Evolutionary conservation across 2,329 filamentous ascomycete species (phyloP).

Genomic region (Colletotrichum shisoi): DNA sequence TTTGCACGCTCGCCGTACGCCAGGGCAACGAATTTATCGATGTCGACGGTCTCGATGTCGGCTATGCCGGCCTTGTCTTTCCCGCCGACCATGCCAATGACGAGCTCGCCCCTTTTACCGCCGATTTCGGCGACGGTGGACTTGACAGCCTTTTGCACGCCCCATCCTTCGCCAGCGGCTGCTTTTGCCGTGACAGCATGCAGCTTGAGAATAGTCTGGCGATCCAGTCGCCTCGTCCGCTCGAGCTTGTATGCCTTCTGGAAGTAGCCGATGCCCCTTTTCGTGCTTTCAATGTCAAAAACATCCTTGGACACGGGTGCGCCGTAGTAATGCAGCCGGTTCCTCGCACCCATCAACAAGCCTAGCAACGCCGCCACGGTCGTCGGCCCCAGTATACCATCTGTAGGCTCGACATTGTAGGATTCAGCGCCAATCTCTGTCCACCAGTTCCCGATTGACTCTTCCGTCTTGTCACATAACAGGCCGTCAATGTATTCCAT

Average conservation of each 20-base stretch:
- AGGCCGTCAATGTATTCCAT: slow-evolving; percentile 89
- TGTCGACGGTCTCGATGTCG: slow-evolving; percentile 89
- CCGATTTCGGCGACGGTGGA: slow-evolving; percentile 93
- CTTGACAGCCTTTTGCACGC: slow-evolving; percentile 91
- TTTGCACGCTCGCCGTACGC: slow-evolving; percentile 84
- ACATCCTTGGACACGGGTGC: slow-evolving; percentile 88
- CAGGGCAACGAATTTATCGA: slow-evolving; percentile 81
- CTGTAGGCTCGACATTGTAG: slow-evolving; percentile 90
- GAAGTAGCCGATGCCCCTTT: slow-evolving; percentile 84
- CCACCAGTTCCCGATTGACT: slow-evolving; percentile 94
- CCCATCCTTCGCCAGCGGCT: slow-evolving; percentile 87
- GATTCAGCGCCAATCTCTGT: slow-evolving; percentile 89
- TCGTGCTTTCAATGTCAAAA: slow-evolving; percentile 83
- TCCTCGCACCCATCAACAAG: slow-evolving; percentile 86
- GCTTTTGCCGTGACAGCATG: slow-evolving; percentile 89
- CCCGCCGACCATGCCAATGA: slow-evolving; percentile 91
- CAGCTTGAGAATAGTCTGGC: slow-evolving; percentile 80
- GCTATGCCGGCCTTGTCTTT: slow-evolving; percentile 89
- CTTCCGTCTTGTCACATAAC: slow-evolving; percentile 91
- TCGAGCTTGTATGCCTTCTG: slow-evolving; percentile 88
- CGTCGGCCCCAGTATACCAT: slow-evolving; percentile 90
- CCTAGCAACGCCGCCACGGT: slow-evolving; percentile 89
- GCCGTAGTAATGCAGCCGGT: slow-evolving; percentile 83
- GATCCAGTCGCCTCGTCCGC: slow-evolving; percentile 79
- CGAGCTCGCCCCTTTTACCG: slow-evolving; percentile 91